Base-by-base conservation (phyloP, 208 protist species). In the Leishmania lainsoni region DNA sequence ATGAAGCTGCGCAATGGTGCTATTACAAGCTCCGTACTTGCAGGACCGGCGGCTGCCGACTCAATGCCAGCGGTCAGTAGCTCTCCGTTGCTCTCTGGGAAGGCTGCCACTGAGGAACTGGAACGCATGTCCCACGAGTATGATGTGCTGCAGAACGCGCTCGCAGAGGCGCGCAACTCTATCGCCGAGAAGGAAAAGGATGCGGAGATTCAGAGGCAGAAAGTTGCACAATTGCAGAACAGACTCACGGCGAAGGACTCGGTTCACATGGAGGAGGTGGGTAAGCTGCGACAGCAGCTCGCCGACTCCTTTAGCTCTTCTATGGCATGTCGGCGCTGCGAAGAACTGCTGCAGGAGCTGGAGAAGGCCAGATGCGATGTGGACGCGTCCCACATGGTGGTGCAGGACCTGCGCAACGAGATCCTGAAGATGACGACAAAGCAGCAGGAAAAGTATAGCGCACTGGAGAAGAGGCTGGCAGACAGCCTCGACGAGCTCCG, bases 161-260 rank as follows among this genome's bases (percentile, higher is more conserved):
- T 95, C 63, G 29, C 71, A 61, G 79, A 84, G 73, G 76, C 92
- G 14, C 85, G 80, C 17, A 75, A 90, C 51, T 56, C 85, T n/a
- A 54, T 95, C n/a, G 79, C 77, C 6, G 85, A 88, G 45, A 84
- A 92, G 72, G 81, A 94, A 79, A 83, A 86, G n/a, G 85, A 95
- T 69, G 83, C 87, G 74, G 49, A 52, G 52, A 75, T 93, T 42
- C 92, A 90, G 77, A 83, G 76, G 59, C 32, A 73, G 29, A 89
- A 92, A 71, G 70, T 75, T 42, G 72, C 65, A 54, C 63, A 81
- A 77, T 51, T 85, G 72, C 63, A 79, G 77, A 81, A 79, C 42
- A 79, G 75, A 35, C 71, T 85, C 16, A 69, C 77, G 8, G 72
- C 77, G 35, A 85, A 79, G 42, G 83, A 89, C 20, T 65, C 75